These are phyloP conservation scores for Plantago ovata DNA, from an alignment of 257 asterid genomes.

Conservation along the genomic window DNA sequence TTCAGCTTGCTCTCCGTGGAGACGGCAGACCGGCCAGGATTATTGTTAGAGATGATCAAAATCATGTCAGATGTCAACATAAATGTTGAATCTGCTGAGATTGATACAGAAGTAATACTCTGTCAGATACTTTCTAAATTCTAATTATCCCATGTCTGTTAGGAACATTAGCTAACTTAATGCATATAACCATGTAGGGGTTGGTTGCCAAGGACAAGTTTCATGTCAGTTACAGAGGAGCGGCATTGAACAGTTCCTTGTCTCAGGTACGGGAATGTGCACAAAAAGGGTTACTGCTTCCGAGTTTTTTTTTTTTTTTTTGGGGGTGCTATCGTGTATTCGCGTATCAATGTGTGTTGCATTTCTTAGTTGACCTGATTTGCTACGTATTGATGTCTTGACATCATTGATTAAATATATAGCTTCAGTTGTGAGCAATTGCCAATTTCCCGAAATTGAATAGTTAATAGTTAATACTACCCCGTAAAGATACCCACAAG, in stretches of 20 bases:
- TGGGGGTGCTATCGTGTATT: background rate
- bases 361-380: too few species aligned
- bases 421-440: too few species aligned
- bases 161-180: slow-evolving; percentile 14
- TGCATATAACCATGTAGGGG: slow-evolving; percentile 47
- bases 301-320: background rate
- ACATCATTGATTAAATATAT: too few species aligned
- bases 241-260: slow-evolving; percentile 80
- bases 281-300: slow-evolving; percentile 8
- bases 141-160: slow-evolving; percentile 6
- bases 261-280: slow-evolving; percentile 66
- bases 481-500: too few species aligned
- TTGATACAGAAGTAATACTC: slow-evolving; percentile 77
- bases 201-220: slow-evolving; percentile 91
- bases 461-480: too few species aligned
- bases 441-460: too few species aligned
- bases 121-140: slow-evolving; percentile 3
- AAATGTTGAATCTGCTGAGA: slow-evolving; percentile 91
- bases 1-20: slow-evolving; percentile 88
- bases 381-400: too few species aligned
- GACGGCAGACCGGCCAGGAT: slow-evolving; percentile 94
- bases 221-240: slow-evolving; percentile 91
- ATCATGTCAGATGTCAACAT: slow-evolving; percentile 69
- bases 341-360: too few species aligned
- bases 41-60: slow-evolving; percentile 79